Percentiles rank a stretch among this genome's conserved stretches.
phyloP scores from a whole-genome alignment of 1,139 yeast species.

The Yamadazyma taylorii region DNA sequence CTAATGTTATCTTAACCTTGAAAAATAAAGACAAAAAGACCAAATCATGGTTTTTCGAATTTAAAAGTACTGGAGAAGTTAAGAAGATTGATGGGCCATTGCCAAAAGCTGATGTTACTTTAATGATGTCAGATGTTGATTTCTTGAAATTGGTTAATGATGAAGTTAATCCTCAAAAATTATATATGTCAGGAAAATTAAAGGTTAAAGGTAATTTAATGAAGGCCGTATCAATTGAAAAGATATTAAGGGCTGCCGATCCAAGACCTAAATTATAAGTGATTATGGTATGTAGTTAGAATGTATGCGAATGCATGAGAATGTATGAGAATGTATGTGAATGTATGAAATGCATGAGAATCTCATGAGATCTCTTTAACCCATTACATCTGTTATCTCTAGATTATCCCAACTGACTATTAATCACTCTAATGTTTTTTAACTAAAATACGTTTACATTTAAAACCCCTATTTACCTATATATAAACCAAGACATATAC shows the following conservation, averaged over 20 bases:
- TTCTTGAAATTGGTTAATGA: constrained; percentile 24
- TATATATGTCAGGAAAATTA: constrained; percentile 24
- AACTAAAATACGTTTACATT: no score
- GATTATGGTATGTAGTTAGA: no score
- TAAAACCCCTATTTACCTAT: no score
- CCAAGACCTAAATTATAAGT: constrained; percentile 21
- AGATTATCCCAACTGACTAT: no score
- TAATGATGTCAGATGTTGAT: constrained; percentile 22
- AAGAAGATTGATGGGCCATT: constrained; percentile 19
- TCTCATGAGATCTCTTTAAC: no score
- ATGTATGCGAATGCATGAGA: no score
- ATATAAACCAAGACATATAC: no score
- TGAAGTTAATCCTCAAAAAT: constrained; percentile 24
- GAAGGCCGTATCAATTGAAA: constrained; percentile 26
- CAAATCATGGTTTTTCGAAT: constrained; percentile 25
- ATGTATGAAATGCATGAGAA: no score
- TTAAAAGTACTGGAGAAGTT: constrained; percentile 21
- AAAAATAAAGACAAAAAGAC: constrained; percentile 21
- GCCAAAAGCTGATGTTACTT: constrained; percentile 22
- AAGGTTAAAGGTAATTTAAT: constrained; percentile 26
- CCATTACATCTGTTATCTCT: no score
- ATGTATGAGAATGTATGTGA: no score
- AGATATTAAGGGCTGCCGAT: constrained; percentile 24
- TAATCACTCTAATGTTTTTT: no score
- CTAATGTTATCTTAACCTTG: constrained; percentile 21